Percentiles rank a stretch among this genome's conserved stretches.
Conservation (phyloP, 2,329 filamentous ascomycete species). For the Pseudogymnoascus sp. region DNA sequence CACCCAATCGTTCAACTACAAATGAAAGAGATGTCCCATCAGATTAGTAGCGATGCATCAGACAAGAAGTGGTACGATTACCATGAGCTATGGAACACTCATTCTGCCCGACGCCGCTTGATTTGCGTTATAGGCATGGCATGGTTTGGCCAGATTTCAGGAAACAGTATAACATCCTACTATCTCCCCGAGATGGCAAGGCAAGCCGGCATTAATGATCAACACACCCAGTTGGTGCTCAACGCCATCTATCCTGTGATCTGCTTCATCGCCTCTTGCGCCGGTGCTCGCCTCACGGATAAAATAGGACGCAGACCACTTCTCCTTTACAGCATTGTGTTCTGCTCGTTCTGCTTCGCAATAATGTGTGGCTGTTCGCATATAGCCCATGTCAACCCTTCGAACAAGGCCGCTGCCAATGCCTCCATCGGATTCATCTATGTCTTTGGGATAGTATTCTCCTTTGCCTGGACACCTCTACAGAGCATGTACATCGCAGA, state of each 20-base stretch:
- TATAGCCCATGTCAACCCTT: background rate
- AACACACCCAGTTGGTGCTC: slow-evolving; percentile 29
- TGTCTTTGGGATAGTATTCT: slow-evolving; percentile 47
- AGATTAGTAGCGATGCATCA: slow-evolving; percentile 18
- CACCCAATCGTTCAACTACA: slow-evolving; percentile 19
- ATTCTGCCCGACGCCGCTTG: slow-evolving; percentile 17
- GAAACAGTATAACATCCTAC: slow-evolving; percentile 31
- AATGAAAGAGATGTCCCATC: slow-evolving; percentile 18
- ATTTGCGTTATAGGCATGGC: slow-evolving; percentile 21
- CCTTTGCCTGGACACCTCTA: slow-evolving; percentile 46
- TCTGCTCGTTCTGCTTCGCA: slow-evolving; percentile 36
- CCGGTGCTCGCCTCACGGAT: slow-evolving; percentile 22
- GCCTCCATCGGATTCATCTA: slow-evolving; percentile 47
- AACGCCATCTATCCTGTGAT: slow-evolving; percentile 23
- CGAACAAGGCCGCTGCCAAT: slow-evolving; percentile 35
- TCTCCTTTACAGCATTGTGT: slow-evolving; percentile 24
- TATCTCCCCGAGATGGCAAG: slow-evolving; percentile 23
- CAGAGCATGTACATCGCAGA: slow-evolving; percentile 46
- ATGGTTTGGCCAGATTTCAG: slow-evolving; percentile 20
- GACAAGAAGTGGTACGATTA: slow-evolving; percentile 23
- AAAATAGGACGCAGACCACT: slow-evolving; percentile 28
- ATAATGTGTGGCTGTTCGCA: slow-evolving; percentile 29
- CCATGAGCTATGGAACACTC: slow-evolving; percentile 19
- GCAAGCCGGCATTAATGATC: slow-evolving; percentile 25
- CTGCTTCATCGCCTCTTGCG: slow-evolving; percentile 21